These are phyloP conservation scores for Nakaseomyces kungkrabaensis DNA, from an alignment of 1,139 yeast species.

Conservation along the genomic window DNA sequence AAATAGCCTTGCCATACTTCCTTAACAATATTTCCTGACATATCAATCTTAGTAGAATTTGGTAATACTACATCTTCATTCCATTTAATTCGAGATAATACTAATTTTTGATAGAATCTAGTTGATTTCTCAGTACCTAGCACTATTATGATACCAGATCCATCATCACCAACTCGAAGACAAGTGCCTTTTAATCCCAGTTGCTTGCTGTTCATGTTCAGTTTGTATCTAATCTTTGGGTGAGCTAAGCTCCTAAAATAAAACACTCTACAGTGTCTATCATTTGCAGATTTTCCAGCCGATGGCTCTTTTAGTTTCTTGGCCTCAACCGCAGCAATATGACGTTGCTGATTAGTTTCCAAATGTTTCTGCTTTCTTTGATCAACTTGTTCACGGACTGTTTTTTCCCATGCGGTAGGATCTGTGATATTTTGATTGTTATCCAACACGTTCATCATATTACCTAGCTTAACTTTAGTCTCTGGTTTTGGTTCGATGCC, in stretches of 20 bases:
- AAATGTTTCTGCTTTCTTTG: constrained; percentile 55
- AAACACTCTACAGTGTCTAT: constrained; percentile 49
- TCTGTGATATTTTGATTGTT: constrained; percentile 83
- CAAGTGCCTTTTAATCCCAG: constrained; percentile 52
- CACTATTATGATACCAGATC: constrained; percentile 51
- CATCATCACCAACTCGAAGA: constrained; percentile 33
- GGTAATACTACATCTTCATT: constrained; percentile 34
- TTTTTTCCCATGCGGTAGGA: constrained; percentile 77
- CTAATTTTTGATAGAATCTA: constrained; percentile 50
- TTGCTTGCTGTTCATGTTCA: constrained; percentile 74
- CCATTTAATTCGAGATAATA: constrained; percentile 66
- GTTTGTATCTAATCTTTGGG: constrained; percentile 60
- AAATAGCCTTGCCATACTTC: constrained; percentile 74
- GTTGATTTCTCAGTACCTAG: constrained; percentile 63
- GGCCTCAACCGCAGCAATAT: constrained; percentile 18
- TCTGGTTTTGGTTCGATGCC: constrained; percentile 86
- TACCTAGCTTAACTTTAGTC: constrained; percentile 76
- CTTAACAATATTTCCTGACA: constrained; percentile 41
- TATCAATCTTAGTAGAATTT: constrained; percentile 29
- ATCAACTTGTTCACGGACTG: constrained; percentile 60
- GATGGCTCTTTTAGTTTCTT: not conserved
- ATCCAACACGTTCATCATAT: constrained; percentile 66
- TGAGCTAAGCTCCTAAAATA: constrained; percentile 44
- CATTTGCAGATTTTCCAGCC: not conserved
- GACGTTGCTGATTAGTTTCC: constrained; percentile 48